Percentiles rank a stretch among this genome's conserved stretches.
Conservation (phyloP, 768 basidiomycete species). For the Lactarius sanguifluus region DNA sequence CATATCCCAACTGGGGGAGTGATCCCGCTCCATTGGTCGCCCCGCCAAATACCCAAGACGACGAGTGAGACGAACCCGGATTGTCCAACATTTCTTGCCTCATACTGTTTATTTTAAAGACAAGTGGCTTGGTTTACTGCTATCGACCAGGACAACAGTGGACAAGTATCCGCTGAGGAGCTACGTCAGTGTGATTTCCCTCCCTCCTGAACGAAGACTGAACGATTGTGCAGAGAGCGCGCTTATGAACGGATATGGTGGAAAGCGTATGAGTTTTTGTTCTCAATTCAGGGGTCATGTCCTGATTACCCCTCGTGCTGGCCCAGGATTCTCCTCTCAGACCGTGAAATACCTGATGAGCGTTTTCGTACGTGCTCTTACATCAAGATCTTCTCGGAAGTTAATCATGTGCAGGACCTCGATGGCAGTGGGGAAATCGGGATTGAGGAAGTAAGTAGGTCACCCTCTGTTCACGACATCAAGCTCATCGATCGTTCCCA, state of each 20-base stretch:
- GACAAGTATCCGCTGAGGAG: slow-evolving; percentile 11
- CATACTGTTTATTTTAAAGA: background rate
- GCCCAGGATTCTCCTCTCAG: background rate
- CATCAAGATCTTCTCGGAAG: background rate
- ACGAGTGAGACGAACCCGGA: background rate
- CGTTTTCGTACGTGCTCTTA: slow-evolving; percentile 11
- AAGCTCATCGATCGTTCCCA: background rate
- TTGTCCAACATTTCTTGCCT: background rate
- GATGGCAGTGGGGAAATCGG: slow-evolving; percentile 14
- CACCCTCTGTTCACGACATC: background rate
- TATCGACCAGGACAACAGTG: slow-evolving; percentile 15
- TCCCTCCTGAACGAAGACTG: background rate
- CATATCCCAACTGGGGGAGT: background rate
- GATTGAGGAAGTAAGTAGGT: slow-evolving; percentile 2
- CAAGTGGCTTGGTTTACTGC: slow-evolving; percentile 8
- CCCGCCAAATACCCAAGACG: background rate
- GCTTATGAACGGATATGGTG: slow-evolving; percentile 12
- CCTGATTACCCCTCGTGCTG: background rate
- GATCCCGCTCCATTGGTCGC: background rate
- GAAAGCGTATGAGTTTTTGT: slow-evolving; percentile 3
- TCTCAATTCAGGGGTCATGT: background rate
- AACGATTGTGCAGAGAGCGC: slow-evolving; percentile 8
- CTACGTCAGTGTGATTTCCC: slow-evolving; percentile 1
- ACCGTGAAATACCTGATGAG: slow-evolving; percentile 16
- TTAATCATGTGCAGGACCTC: slow-evolving; percentile 2